Base-by-base conservation (phyloP, 2,329 filamentous ascomycete genomes). In the Capronia coronata region DNA sequence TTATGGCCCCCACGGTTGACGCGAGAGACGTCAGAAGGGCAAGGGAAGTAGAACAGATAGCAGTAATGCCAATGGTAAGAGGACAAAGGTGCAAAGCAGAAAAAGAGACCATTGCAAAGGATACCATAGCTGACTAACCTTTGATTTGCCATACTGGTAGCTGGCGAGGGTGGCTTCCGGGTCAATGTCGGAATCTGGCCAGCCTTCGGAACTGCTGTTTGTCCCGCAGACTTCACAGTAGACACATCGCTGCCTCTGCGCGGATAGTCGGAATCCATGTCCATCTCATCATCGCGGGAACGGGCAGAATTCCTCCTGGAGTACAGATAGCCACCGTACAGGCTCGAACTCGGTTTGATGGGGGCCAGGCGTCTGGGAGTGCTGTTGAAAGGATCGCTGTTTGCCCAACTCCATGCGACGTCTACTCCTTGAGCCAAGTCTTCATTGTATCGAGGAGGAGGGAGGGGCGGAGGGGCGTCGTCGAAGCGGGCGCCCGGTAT, bases 151-250 rank as follows among this genome's bases (percentile, higher is more conserved):
- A 37, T 42, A 23, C 46, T 48, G n/a, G n/a, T n/a, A n/a, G n/a
- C n/a, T 37, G 57, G 57, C 22, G 57, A 59, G 4, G 58, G 48
- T 16, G 50, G 55, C 35, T 52, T 55, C 29, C 54, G 53, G 27
- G 46, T 39, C 16, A 57, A 39, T 89, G 64, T 93, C 91, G 63
- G 91, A 85, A 66, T 93, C 86, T 39, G 86, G 78, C 66, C 93
- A 86, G 54, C 57, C 29, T 51, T 44, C 8, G 43, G 41, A 40
- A 56, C 50, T 11, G 51, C 49, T 21, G 39, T 43, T 19, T 43
- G 56, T 22, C 48, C 52, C 14, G 45, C 52, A n/a, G 46, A 51
- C 29, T 46, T 47, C 11, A 49, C 40, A 59, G 39, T 68, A 63
- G 49, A 66, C 60, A 16, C 21, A 54, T 58, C 40, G 62, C 64